phyloP scores from a whole-genome alignment of 345 rosid species.

The Gossypium sturtianum region DNA sequence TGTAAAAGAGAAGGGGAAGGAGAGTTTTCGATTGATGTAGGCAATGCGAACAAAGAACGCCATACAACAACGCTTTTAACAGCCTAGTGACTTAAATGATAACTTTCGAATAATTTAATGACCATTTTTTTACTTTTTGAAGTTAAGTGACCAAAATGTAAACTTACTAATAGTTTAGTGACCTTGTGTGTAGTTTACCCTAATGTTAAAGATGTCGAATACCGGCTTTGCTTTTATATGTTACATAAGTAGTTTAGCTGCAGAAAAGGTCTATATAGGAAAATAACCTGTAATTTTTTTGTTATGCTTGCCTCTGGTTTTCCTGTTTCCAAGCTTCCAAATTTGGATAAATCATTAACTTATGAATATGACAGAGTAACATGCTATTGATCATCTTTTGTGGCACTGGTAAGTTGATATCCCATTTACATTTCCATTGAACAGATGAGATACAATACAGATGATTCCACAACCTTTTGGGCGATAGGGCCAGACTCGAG shows the following conservation, averaged over 20 bases:
- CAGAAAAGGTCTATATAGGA: background rate
- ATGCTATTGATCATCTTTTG: constrained; percentile 2
- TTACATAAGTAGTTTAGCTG: constrained; percentile 1
- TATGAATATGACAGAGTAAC: background rate
- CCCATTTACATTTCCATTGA: constrained; percentile 14
- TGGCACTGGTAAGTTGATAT: background rate
- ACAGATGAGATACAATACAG: constrained; percentile 71
- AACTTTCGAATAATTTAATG: too few relatives aligned
- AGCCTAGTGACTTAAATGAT: too few relatives aligned
- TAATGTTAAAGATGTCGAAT: background rate
- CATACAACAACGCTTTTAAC: too few relatives aligned
- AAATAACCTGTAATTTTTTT: background rate
- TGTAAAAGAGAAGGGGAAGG: too few relatives aligned
- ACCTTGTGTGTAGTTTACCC: too few relatives aligned
- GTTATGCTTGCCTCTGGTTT: background rate
- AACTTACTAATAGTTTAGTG: too few relatives aligned
- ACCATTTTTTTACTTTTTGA: too few relatives aligned
- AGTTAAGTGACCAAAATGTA: too few relatives aligned
- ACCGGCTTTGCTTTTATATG: background rate
- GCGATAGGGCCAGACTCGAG: constrained; percentile 75
- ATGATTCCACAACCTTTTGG: constrained; percentile 93
- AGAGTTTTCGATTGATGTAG: too few relatives aligned
- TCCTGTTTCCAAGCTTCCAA: constrained; percentile 6
- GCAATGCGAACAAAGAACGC: too few relatives aligned
- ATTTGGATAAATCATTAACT: background rate